Base-by-base conservation (phyloP, 371 early-diverging fungal species). In the Scutellospora calospora region DNA sequence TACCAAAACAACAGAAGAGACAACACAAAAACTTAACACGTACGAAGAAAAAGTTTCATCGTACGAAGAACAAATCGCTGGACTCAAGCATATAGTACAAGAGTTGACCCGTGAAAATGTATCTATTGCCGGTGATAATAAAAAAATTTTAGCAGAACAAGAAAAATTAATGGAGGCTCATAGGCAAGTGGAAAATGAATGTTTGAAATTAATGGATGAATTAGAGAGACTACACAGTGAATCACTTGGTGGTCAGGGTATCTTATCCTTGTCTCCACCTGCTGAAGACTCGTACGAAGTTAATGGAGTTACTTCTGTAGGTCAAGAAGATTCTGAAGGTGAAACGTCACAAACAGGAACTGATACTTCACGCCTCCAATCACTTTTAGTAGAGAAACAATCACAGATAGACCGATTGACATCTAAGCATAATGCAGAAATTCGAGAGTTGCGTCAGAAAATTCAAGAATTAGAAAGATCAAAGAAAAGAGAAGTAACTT, bases 171-270 rank as follows among this genome's bases (percentile, higher is more conserved):
- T 87, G 73, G 91, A 91, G 52, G 87, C 91, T 11, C 91, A 93
- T 69, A 88, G 90, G 71, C 91, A 91, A 82, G 87, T 90, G 41
- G 93, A 95, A 78, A 89, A 84, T 5, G 94, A 94, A 82, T 91
- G 93, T 80, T 83, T 93, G 66, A 91, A 93, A 69, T 83, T 94
- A 66, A 91, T 93, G 87, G 94, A 94, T 51, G 95, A 95, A 82
- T 90, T 93, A 5, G 93, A 94, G 80, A 88, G 88, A 69, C 84
- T 95, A 35, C 91, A 91, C 75, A 84, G 88, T 1, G 93, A 93
- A 83, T 89, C 88, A 65, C 81, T 87, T 33, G 83, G 86, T 45
- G 81, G 83, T 27, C 81, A 78, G 31, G 66, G 55, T 0, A 84
- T 85, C 31, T 82, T 86, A 73, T 81, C 84, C 1, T 80, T 88